Percentiles rank a stretch among this genome's conserved stretches.
These are phyloP conservation scores for Trichoderma parareesei DNA, from an alignment of 495 filamentous ascomycete genomes.

Conservation along the genomic window DNA sequence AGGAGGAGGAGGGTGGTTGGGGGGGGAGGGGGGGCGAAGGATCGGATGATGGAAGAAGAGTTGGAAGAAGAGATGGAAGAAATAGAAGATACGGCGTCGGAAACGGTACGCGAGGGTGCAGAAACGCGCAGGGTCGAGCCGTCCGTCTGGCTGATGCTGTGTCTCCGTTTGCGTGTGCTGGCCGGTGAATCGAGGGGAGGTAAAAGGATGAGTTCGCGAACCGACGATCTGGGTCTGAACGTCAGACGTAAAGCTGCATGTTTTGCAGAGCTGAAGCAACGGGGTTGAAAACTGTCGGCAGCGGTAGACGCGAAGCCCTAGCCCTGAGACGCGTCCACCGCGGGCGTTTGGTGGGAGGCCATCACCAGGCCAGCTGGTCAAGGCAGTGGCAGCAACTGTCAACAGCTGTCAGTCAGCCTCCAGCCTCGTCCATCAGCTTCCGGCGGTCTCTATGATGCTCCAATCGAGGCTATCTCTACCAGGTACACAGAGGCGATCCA, in stretches of 20 bases:
- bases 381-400: too few relatives aligned
- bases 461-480: too few relatives aligned
- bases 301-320: background rate
- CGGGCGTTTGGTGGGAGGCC: too few relatives aligned
- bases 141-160: background rate
- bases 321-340: background rate
- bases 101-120: background rate
- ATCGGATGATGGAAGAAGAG: too few relatives aligned
- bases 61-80: background rate
- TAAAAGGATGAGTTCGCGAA: background rate
- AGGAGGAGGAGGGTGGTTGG: background rate
- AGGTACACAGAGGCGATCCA: too few relatives aligned
- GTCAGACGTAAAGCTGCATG: background rate
- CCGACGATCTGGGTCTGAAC: background rate
- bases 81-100: background rate
- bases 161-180: background rate
- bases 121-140: background rate
- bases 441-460: too few relatives aligned
- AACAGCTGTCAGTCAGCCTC: too few relatives aligned
- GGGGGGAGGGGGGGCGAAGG: too few relatives aligned
- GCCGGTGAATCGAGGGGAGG: background rate
- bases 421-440: too few relatives aligned
- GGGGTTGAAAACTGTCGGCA: background rate
- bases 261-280: background rate
- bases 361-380: background rate